Evolutionary conservation across 805 yeast genomes (phyloP), one percentile per base, ranked within the genome.

Genomic region (Cyberlindnera mycetangii): DNA sequence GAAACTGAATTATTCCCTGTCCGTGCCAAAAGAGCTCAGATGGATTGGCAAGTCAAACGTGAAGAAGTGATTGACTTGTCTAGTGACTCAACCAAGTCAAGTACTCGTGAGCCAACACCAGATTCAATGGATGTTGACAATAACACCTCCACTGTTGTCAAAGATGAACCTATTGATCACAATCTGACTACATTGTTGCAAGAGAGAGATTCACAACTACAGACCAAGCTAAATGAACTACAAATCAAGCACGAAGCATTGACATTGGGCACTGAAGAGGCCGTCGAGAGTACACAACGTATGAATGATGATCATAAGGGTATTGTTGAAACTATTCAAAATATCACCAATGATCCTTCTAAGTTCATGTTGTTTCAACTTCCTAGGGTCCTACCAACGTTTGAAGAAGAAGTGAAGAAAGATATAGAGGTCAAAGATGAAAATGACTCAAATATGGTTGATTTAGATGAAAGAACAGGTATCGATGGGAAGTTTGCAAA

Each of bases 1-100:
- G 83, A 78, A 43, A 71, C 80, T 0, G 74, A 69, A 16, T 61
- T 83, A 25, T 83, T 85, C 68, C 92, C 92, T 0, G 82, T 85
- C 5, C 74, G 89, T 53, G 87, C 92, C 1, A 70, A 70, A 9
- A 72, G 89, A 62, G 66, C 69, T 10, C 57, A 56, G 25, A 70
- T 85, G 50, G 85, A 87, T 1, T 67, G 66, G 14, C 35, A 44
- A 25, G 39, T 37, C 20, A 47, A 42, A 33, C 34, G 30, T 21
- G 46, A 35, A n/a, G n/a, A n/a, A 17, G 37, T 28, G 4, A 53
- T 48, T 28, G 48, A 32, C 8, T 7, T 32, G 10, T 39, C 34
- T 2, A 7, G 21, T 9, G 18, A 36, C 3, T 8, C 41, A 4
- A 31, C 49, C 9, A 15, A n/a, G 7, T 20, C 49, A 19, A 63